Conservation (phyloP, 495 filamentous ascomycete species). For the Daldinia loculata region DNA sequence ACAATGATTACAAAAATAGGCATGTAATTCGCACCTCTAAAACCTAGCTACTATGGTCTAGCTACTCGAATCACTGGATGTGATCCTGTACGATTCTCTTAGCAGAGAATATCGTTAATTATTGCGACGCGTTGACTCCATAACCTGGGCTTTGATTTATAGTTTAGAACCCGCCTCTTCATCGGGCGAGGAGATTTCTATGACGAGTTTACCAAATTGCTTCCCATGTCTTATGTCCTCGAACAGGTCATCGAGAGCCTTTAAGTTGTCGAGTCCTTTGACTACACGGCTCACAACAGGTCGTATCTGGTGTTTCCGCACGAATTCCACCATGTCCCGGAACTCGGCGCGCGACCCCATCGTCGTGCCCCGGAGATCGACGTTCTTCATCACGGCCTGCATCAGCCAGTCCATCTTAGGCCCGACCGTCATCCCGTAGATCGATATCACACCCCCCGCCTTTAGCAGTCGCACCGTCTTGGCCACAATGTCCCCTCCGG, state of each 20-base stretch:
- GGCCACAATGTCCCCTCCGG: slow-evolving; percentile 75
- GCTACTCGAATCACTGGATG: neutral
- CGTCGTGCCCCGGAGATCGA: slow-evolving; percentile 75
- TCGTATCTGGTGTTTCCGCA: slow-evolving; percentile 66
- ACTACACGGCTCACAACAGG: slow-evolving; percentile 71
- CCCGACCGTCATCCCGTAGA: slow-evolving; percentile 81
- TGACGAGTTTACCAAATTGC: slow-evolving; percentile 82
- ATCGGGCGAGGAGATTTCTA: slow-evolving; percentile 51
- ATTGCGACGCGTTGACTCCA: neutral
- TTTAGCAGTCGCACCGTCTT: slow-evolving; percentile 66
- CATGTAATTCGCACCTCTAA: neutral
- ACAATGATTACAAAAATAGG: slow-evolving; percentile 7
- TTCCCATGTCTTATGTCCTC: slow-evolving; percentile 77
- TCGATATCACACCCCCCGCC: slow-evolving; percentile 70
- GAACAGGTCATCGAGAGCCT: slow-evolving; percentile 72
- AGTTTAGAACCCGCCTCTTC: slow-evolving; percentile 28
- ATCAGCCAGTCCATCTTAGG: slow-evolving; percentile 78
- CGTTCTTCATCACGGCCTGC: slow-evolving; percentile 75
- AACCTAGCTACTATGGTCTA: neutral
- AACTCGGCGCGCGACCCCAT: slow-evolving; percentile 84
- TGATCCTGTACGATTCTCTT: neutral
- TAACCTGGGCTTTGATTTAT: neutral
- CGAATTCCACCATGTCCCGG: slow-evolving; percentile 77
- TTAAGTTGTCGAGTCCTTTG: slow-evolving; percentile 70
- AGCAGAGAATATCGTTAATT: neutral